Base-by-base conservation (phyloP, 176 grass and related monocot genomes). In the Canna indica region DNA sequence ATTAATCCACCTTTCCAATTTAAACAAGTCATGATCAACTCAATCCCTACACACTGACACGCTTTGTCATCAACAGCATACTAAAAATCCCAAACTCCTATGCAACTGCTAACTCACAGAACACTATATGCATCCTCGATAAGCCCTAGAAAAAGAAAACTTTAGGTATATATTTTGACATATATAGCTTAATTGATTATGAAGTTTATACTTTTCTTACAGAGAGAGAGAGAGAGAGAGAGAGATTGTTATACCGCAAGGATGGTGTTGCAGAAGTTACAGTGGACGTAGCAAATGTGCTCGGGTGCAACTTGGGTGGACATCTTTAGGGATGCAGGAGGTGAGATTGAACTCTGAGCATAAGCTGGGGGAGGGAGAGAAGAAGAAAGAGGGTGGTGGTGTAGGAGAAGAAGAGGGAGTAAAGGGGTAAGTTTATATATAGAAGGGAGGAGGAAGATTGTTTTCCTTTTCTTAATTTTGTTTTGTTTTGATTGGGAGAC, bases 241-340 rank as follows among this genome's bases (percentile, higher is more conserved):
- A 20, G n/a, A 22, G 24, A 22, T 7, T 22, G 20, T 3, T 47
- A 57, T 72, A 72, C 70, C 70, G 48, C 70, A 25, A 72, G 47
- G 70, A 72, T 56, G 18, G 70, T 72, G 31, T 72, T 72, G 70
- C 70, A 72, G 32, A 72, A 72, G 70, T 72, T 72, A 32, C 70
- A 72, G 31, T 72, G 70, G 48, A 72, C 70, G 33, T 72, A 72
- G 70, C 70, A 72, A 38, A 72, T 31, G n/a, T 72, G 70, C 48
- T 72, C 70, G 18, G 70, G 47, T n/a, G 48, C 20, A 32, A 38
- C 24, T 34, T 56, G 50, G 8, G 47, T 16, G 10, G 70, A 53
- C 47, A 72, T 72, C 25, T 36, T 26, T 17, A 29, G 22, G 17
- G 16, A 31, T 72, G 13, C 12, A 16, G 7, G 18, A 18, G 12